Evolutionary conservation across 495 filamentous ascomycete genomes (phyloP).

Genomic region (Jackrogersella multiformis): DNA sequence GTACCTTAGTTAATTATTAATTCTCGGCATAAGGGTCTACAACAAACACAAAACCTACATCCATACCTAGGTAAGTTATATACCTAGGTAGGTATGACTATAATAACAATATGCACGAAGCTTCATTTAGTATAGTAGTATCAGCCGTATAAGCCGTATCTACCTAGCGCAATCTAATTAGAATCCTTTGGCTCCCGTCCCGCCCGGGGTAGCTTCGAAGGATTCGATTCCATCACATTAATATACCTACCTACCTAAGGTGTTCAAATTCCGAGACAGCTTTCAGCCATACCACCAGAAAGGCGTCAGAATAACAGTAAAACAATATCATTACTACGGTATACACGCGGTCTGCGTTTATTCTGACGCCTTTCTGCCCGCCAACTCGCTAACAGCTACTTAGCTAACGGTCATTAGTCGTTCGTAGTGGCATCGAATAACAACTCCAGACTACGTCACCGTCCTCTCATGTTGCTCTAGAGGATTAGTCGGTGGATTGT

Average conservation of each 20-base stretch:
- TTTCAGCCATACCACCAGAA: too few species aligned
- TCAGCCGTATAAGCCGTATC: constrained; percentile 9
- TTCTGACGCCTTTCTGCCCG: too few species aligned
- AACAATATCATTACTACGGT: too few species aligned
- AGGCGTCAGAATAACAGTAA: too few species aligned
- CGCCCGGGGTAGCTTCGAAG: constrained; percentile 36
- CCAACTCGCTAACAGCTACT: not conserved
- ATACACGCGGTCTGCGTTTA: too few species aligned
- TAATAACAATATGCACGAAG: constrained; percentile 9
- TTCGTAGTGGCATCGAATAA: constrained; percentile 67
- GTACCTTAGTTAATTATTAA: not conserved
- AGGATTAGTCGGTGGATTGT: constrained; percentile 4
- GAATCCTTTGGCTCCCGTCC: constrained; percentile 12
- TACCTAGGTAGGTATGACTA: not conserved
- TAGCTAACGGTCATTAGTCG: constrained; percentile 32
- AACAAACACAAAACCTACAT: too few species aligned
- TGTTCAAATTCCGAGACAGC: constrained; percentile 3
- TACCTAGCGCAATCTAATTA: not conserved
- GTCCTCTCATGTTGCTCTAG: constrained; percentile 8
- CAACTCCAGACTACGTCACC: constrained; percentile 20
- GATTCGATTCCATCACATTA: constrained; percentile 33
- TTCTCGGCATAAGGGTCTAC: not conserved
- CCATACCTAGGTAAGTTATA: not conserved
- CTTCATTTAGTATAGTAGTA: constrained; percentile 15
- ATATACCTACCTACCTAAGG: constrained; percentile 22